Evolutionary conservation across 129 eudicot species (phyloP), one percentile per base, ranked within the genome.

Genomic region (Saussurea involucrata): DNA sequence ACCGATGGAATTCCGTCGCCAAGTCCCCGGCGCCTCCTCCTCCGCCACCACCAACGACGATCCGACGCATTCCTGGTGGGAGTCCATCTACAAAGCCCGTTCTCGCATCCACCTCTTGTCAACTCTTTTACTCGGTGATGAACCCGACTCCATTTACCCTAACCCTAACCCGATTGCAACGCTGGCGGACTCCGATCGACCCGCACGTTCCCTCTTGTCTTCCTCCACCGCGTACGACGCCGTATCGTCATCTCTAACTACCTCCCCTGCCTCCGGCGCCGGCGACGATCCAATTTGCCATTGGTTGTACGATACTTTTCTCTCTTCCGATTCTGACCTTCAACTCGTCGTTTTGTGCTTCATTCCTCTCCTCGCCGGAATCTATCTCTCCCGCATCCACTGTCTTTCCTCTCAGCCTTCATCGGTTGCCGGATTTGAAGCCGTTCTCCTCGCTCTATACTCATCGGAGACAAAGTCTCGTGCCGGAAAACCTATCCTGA

Each of bases 11-110:
- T 71, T 76, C 87, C 85, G 79, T 58, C 82, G 68, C 84, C 79
- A 44, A 36, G 9, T 44, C 79, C 44, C 85, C 81, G 88, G 86
- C 74, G 87, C 81, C 72, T 87, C 92, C 49, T 88, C 95, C 1
- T 85, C 95, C 81, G 8, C 76, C 74, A 60, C 32, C 55, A 28
- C 8, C 87, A 76, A 2, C 85, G 17, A 24, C 71, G 98, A 92
- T 81, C 94, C 90, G 34, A 88, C 87, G 94, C 98, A 90, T 34
- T 86, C 98, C 3, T 92, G 96, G 98, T 92, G 96, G 96, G 98
- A 92, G 65, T 92, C 96, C 58, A 87, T 92, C 72, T 92, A 95
- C 92, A 88, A 84, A 80, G 98, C 98, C 69, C 95, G 98, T 29
- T 63, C 88, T 9, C 89, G 92, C 36, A 93, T 93, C 83, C 90